Conservation (phyloP, 768 basidiomycete species). For the Pilatotrama ljubarskyi region DNA sequence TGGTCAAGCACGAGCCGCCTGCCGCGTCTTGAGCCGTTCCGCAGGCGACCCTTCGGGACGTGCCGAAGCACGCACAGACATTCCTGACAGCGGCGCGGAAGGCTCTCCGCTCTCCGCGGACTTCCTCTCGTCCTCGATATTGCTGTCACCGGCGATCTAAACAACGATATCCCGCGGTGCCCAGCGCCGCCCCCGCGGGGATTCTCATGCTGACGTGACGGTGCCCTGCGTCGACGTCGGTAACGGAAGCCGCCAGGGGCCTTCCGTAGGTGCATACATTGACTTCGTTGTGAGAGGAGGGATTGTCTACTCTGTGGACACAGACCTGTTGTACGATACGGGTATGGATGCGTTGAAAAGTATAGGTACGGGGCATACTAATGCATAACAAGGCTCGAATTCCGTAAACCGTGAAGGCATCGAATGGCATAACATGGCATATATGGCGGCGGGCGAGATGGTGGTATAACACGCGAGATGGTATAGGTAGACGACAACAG, state of each 20-base stretch:
- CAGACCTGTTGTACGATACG: constrained; percentile 14
- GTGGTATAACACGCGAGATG: constrained; percentile 15
- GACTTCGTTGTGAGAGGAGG: background rate
- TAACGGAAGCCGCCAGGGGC: background rate
- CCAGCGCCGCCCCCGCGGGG: background rate
- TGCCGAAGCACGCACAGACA: background rate
- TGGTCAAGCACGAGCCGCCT: constrained; percentile 50
- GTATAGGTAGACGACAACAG: constrained; percentile 16
- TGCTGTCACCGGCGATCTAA: background rate
- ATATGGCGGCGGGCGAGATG: background rate
- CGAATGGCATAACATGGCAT: background rate
- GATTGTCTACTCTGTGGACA: constrained; percentile 10
- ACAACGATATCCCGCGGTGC: background rate
- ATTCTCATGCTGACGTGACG: background rate
- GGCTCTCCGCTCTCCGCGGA: background rate
- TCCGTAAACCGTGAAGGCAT: background rate
- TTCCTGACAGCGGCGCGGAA: background rate
- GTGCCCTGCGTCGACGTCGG: background rate
- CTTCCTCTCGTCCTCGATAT: background rate
- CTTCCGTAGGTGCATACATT: background rate
- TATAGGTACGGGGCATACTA: constrained; percentile 10
- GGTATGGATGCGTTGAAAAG: constrained; percentile 16
- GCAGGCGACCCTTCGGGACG: background rate
- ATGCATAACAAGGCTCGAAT: constrained; percentile 9
- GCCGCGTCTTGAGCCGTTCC: constrained; percentile 9